phyloP scores from a whole-genome alignment of 2,329 filamentous ascomycete genomes.

The Cladophialophora chaetospira region DNA sequence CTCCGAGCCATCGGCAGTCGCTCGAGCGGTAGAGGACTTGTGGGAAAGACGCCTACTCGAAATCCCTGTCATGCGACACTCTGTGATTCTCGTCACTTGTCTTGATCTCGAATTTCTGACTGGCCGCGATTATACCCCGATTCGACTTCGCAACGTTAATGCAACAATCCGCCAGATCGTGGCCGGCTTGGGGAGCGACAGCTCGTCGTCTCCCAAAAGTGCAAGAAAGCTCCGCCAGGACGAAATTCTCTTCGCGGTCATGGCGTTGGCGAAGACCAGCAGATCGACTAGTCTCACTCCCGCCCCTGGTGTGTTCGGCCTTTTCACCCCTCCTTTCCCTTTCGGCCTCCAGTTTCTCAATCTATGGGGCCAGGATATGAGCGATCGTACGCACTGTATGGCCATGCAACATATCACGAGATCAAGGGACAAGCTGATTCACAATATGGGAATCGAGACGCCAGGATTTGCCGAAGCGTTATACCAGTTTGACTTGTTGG shows the following conservation, averaged over 20 bases:
- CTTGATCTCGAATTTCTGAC: neutral
- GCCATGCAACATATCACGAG: neutral
- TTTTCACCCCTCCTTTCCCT: neutral
- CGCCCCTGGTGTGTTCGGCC: neutral
- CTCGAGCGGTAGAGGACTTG: neutral
- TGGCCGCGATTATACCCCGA: neutral
- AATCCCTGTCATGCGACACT: neutral
- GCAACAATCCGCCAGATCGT: neutral
- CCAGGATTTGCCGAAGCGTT: slow-evolving; percentile 1
- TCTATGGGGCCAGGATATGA: neutral
- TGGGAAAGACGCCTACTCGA: neutral
- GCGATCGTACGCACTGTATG: neutral
- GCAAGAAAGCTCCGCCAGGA: neutral
- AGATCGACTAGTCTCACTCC: neutral
- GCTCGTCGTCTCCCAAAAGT: neutral
- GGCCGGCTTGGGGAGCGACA: neutral
- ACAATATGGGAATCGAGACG: neutral
- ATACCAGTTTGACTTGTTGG: neutral
- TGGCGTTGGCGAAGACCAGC: neutral
- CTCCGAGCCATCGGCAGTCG: neutral
- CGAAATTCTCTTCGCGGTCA: neutral
- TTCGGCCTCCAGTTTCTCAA: slow-evolving; percentile 1
- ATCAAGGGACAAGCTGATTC: neutral
- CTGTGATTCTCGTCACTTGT: neutral
- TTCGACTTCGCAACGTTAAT: neutral